Conservation (phyloP, 768 basidiomycete species). For the Cyathus striatus region DNA sequence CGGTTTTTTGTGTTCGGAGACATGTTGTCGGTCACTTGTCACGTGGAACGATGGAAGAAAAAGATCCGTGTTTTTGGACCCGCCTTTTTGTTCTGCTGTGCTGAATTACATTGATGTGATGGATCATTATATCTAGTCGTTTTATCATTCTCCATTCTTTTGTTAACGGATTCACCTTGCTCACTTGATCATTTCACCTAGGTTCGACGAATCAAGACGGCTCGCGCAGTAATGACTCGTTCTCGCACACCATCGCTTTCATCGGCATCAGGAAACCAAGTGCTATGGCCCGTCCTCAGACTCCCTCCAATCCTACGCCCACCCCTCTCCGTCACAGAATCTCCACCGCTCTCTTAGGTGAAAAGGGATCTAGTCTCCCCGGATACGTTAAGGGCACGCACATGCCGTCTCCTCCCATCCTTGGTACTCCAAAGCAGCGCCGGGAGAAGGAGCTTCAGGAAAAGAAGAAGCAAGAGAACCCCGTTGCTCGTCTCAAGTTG, state of each 20-base stretch:
- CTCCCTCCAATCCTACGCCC: slow-evolving; percentile 15
- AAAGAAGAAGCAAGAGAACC: slow-evolving; percentile 60
- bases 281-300: slow-evolving; percentile 26
- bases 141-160: background rate
- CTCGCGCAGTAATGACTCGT: slow-evolving; percentile 36
- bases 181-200: slow-evolving; percentile 18
- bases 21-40: too few species aligned
- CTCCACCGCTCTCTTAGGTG: slow-evolving; percentile 10
- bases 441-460: slow-evolving; percentile 9
- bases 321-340: slow-evolving; percentile 1
- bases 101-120: background rate
- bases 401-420: too few species aligned
- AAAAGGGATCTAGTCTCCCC: slow-evolving; percentile 34
- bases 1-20: too few species aligned
- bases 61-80: background rate
- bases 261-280: slow-evolving; percentile 21
- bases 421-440: slow-evolving; percentile 2
- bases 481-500: slow-evolving; percentile 83
- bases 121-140: background rate
- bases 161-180: background rate
- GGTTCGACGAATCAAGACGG: slow-evolving; percentile 69
- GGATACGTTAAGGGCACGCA: slow-evolving; percentile 14
- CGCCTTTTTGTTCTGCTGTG: background rate
- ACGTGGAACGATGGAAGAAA: too few species aligned
- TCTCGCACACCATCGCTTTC: slow-evolving; percentile 32